These are phyloP conservation scores for Cicer pinnatifidum DNA, from an alignment of 306 rosid species.

Conservation along the genomic window DNA sequence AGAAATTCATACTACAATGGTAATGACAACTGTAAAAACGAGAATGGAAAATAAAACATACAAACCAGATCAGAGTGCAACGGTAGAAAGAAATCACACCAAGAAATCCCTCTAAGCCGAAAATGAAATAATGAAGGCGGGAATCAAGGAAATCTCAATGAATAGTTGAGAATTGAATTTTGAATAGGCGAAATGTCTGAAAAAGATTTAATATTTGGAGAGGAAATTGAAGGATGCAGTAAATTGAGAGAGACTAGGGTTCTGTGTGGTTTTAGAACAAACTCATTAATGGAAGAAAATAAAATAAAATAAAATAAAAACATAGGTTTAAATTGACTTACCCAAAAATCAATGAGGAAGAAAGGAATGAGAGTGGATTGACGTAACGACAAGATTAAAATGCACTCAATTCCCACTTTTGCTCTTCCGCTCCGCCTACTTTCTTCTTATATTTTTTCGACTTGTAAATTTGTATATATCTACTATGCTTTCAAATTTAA, in stretches of 20 bases:
- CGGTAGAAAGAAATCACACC: slow-evolving; percentile 29
- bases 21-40: slow-evolving; percentile 16
- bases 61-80: slow-evolving; percentile 25
- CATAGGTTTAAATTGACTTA: slow-evolving; percentile 26
- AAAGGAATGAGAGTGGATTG: not conserved
- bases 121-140: not conserved
- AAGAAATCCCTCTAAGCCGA: not conserved
- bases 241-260: slow-evolving; percentile 46
- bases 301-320: slow-evolving; percentile 41
- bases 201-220: slow-evolving; percentile 7
- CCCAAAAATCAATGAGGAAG: slow-evolving; percentile 32
- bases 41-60: not conserved
- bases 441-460: not conserved
- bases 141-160: slow-evolving; percentile 1
- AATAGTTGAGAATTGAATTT: slow-evolving; percentile 10
- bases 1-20: slow-evolving; percentile 13
- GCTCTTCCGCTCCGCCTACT: not conserved
- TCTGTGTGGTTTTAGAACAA: slow-evolving; percentile 26
- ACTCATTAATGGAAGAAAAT: slow-evolving; percentile 27
- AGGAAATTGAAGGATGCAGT: slow-evolving; percentile 25
- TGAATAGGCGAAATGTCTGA: slow-evolving; percentile 14
- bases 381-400: not conserved
- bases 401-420: not conserved
- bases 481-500: too few species aligned
- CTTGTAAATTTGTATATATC: not conserved